phyloP scores from a whole-genome alignment of 768 basidiomycete genomes.

The Amylocystis lapponica region DNA sequence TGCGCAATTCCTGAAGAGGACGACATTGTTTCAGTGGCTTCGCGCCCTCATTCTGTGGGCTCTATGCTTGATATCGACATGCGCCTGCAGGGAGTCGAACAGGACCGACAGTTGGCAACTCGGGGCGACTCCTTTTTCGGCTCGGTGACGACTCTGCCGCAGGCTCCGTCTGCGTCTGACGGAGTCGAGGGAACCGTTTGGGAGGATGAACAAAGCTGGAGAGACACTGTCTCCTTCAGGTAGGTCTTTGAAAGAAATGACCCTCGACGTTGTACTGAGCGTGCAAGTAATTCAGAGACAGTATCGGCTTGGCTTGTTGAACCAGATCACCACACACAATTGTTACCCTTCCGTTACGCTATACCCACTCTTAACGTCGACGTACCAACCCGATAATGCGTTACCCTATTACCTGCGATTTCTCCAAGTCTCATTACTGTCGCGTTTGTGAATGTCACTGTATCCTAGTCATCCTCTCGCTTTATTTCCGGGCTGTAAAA shows the following conservation, averaged over 20 bases:
- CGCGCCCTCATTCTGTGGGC: constrained; percentile 1
- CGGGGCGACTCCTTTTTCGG: neutral
- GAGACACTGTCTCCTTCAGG: constrained; percentile 11
- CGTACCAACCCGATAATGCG: no score
- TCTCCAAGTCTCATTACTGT: no score
- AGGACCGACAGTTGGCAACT: neutral
- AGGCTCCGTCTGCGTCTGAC: neutral
- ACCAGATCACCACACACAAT: neutral
- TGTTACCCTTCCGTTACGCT: no score
- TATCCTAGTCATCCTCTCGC: no score
- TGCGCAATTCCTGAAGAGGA: constrained; percentile 23
- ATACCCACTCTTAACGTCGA: no score
- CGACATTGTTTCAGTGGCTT: constrained; percentile 10
- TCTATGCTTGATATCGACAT: neutral
- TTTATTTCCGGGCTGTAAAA: no score
- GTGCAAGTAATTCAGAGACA: neutral
- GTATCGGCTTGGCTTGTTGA: neutral
- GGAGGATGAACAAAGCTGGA: constrained; percentile 11
- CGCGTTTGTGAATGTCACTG: neutral
- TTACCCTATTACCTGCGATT: no score
- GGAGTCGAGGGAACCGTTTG: neutral
- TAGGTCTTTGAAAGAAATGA: neutral
- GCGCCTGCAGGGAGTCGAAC: neutral
- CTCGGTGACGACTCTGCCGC: neutral
- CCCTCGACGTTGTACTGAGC: neutral